Conservation (phyloP, 768 basidiomycete species). For the Tulasnella sp. region DNA sequence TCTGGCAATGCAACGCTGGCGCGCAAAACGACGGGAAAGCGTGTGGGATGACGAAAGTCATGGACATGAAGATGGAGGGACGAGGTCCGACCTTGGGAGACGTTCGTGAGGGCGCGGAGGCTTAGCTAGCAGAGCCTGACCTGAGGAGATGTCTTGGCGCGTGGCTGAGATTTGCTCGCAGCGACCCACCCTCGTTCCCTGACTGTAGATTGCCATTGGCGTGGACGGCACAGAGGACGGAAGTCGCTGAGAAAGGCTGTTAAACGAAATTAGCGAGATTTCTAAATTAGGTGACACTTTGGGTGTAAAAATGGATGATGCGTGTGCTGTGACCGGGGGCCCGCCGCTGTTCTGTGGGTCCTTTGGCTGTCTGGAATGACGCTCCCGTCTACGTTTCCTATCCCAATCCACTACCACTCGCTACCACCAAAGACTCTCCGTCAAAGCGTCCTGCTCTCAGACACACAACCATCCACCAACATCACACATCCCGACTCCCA, state of each 20-base stretch:
- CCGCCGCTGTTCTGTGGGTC: not conserved
- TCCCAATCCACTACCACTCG: not conserved
- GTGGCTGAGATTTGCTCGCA: not conserved
- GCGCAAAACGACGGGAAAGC: slow-evolving; percentile 78
- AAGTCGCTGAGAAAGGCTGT: not conserved
- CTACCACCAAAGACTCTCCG: not conserved
- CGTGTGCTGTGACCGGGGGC: not conserved
- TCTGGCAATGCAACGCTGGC: slow-evolving; percentile 74
- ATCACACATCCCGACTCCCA: not conserved
- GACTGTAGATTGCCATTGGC: too few relatives aligned
- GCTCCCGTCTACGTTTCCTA: not conserved
- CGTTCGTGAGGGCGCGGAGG: not conserved
- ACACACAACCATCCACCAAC: not conserved
- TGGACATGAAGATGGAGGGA: slow-evolving; percentile 59
- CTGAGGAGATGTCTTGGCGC: not conserved
- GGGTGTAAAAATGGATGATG: not conserved
- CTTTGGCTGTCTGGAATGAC: not conserved
- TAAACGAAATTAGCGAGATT: not conserved
- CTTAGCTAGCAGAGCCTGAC: not conserved
- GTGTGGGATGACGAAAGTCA: slow-evolving; percentile 59
- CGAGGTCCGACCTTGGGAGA: slow-evolving; percentile 30
- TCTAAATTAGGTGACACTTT: not conserved
- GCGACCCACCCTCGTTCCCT: not conserved
- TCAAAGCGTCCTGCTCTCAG: not conserved
- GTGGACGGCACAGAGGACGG: not conserved